Percentiles rank a stretch among this genome's conserved stretches.
phyloP scores from a whole-genome alignment of 139 green algal genomes.

The Tetradesmus obliquus region DNA sequence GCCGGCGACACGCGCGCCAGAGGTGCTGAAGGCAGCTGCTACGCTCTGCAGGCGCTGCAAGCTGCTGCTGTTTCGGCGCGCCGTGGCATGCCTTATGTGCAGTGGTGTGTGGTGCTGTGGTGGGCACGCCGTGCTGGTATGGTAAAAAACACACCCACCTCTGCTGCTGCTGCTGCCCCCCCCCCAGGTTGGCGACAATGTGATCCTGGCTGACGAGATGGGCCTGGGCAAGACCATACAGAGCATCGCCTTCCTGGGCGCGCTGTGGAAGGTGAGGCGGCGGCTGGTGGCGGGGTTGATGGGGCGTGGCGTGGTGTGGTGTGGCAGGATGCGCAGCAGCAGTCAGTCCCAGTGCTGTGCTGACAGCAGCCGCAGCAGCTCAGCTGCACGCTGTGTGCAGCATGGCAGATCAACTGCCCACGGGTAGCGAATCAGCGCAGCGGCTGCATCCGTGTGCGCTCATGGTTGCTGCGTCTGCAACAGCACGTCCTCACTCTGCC shows the following conservation, averaged over 20 bases:
- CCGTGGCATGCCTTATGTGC: neutral
- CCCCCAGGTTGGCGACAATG: constrained; percentile 54
- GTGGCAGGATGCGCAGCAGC: neutral
- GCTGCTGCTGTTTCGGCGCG: no score
- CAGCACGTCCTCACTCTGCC: neutral
- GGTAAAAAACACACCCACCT: neutral
- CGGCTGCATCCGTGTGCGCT: no score
- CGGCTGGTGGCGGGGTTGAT: neutral
- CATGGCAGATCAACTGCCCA: no score
- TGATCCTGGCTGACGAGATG: constrained; percentile 86
- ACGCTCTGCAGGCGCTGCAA: no score
- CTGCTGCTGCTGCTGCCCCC: neutral
- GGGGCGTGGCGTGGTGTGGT: neutral
- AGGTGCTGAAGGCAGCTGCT: no score
- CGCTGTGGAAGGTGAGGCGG: constrained; percentile 50
- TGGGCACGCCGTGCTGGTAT: neutral
- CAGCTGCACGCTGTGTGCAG: no score
- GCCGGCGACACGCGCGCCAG: no score
- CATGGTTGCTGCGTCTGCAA: no score
- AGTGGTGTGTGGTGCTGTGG: neutral
- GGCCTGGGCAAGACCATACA: constrained; percentile 85
- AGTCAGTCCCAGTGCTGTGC: neutral
- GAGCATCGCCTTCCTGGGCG: constrained; percentile 68
- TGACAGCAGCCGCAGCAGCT: neutral
- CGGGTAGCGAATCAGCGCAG: no score